Evolutionary conservation across 148 eudicot genomes (phyloP), one percentile per base, ranked within the genome.

Genomic region (Cornus florida): DNA sequence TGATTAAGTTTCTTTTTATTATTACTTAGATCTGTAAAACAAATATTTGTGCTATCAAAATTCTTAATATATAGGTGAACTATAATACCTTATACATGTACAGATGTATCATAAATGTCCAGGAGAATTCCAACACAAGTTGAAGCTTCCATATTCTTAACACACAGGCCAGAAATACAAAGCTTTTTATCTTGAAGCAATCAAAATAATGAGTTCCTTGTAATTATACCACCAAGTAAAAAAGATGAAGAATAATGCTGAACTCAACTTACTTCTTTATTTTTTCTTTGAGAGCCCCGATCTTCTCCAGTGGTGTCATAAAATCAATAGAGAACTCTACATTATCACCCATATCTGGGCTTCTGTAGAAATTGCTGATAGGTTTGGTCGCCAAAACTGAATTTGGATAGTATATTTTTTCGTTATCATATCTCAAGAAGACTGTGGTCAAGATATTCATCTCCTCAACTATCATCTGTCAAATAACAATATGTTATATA

Each of bases 391-490:
- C 71, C 79, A 92, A 80, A 69, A 89, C 86, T 1, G 92, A 78
- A 82, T 93, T 93, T 11, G 97, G 97, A 85, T 86, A 93, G 71
- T 82, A 91, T 13, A 93, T 78, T 79, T 87, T 93, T 70, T 90
- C 92, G 14, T 91, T 93, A 77, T 91, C 94, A 56, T 53, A 77
- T 86, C 84, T 89, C 69, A 93, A 80, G 82, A 93, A 88, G 31
- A 93, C 93, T 2, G 97, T 93, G 2, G 90, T 91, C 11, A 93
- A 84, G 70, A 93, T 89, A 75, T 91, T 91, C 93, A 93, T 91
- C 85, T 93, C 94, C 70, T 93, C 97, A 48, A 93, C 94, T 53
- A 91, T 33, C 93, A 93, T 78, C 94, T 93, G 89, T 48, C 43
- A 70, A 53, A 67, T 78, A 53, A 64, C 8, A 73, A 72, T 22